Percentiles rank a stretch among this genome's conserved stretches.
These are phyloP conservation scores for Pholiota microspora DNA, from an alignment of 768 basidiomycete genomes.

Conservation along the genomic window DNA sequence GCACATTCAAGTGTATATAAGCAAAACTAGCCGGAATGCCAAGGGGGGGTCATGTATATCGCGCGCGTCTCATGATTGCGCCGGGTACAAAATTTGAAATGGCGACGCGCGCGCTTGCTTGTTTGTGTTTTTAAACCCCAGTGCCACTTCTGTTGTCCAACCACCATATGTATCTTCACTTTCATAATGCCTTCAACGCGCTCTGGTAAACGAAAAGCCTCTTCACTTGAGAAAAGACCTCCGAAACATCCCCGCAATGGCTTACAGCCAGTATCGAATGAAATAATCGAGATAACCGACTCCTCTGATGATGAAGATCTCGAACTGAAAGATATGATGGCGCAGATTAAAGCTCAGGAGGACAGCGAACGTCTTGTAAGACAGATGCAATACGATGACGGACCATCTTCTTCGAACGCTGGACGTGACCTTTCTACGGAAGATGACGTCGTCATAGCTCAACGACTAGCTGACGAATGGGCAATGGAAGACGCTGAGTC, in stretches of 20 bases:
- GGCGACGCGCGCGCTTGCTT: not conserved
- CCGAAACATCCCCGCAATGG: slow-evolving; percentile 20
- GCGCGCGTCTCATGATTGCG: not conserved
- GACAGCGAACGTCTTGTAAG: slow-evolving; percentile 39
- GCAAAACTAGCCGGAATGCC: not conserved
- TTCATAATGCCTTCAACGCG: slow-evolving; percentile 9
- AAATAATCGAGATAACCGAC: slow-evolving; percentile 24
- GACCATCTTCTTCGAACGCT: slow-evolving; percentile 8
- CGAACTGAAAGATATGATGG: slow-evolving; percentile 37
- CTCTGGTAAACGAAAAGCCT: slow-evolving; percentile 10
- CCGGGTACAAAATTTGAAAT: not conserved
- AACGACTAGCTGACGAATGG: slow-evolving; percentile 40
- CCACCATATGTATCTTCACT: not conserved
- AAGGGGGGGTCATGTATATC: not conserved
- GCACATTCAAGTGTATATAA: not conserved
- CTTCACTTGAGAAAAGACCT: slow-evolving; percentile 2
- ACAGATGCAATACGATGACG: slow-evolving; percentile 27
- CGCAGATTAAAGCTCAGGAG: slow-evolving; percentile 41
- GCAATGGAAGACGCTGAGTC: slow-evolving; percentile 17
- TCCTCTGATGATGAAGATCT: slow-evolving; percentile 33
- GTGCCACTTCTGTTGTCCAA: not conserved
- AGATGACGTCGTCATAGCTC: slow-evolving; percentile 37
- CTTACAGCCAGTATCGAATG: slow-evolving; percentile 12
- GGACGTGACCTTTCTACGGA: slow-evolving; percentile 17
- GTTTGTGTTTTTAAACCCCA: not conserved